Evolutionary conservation across 208 protist species (phyloP).

Genomic region (Trypanosoma rangeli): DNA sequence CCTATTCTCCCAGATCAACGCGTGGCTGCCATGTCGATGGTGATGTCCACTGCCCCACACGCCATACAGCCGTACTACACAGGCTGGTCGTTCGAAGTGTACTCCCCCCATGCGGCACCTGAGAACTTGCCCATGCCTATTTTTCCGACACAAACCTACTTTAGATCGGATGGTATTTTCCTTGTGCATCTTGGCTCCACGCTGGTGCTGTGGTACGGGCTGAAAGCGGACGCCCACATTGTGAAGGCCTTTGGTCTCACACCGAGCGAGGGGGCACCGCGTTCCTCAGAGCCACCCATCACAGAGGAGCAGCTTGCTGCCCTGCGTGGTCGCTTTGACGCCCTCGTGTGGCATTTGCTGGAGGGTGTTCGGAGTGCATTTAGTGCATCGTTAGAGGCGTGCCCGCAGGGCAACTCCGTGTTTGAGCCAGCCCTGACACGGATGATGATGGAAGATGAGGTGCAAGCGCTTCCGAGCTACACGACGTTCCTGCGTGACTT

Average conservation of each 20-base stretch:
- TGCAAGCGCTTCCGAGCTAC: constrained; percentile 56
- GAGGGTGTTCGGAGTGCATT: constrained; percentile 38
- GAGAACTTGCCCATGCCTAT: constrained; percentile 54
- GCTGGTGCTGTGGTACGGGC: constrained; percentile 80
- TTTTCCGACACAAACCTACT: constrained; percentile 56
- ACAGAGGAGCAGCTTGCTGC: constrained; percentile 53
- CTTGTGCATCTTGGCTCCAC: constrained; percentile 57
- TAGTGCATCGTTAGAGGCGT: constrained; percentile 39
- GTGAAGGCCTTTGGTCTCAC: constrained; percentile 48
- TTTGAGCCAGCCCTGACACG: constrained; percentile 68
- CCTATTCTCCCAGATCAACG: constrained; percentile 68
- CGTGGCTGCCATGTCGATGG: constrained; percentile 66
- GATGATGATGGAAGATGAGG: constrained; percentile 72
- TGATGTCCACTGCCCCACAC: constrained; percentile 69
- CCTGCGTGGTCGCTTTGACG: constrained; percentile 57
- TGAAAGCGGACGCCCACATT: constrained; percentile 39
- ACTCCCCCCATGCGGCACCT: constrained; percentile 45
- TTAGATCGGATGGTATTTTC: constrained; percentile 58
- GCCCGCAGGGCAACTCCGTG: constrained; percentile 48
- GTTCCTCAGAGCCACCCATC: constrained; percentile 14
- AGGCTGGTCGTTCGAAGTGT: constrained; percentile 75
- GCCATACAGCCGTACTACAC: constrained; percentile 64
- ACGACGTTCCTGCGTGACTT: constrained; percentile 58
- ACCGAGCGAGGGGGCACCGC: constrained; percentile 22
- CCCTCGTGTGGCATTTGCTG: constrained; percentile 46